A percentile compares a stretch with the other conserved stretches of the same genome.
These are phyloP conservation scores for Echinosophora koreensis DNA, from an alignment of 306 rosid species.

Conservation along the genomic window DNA sequence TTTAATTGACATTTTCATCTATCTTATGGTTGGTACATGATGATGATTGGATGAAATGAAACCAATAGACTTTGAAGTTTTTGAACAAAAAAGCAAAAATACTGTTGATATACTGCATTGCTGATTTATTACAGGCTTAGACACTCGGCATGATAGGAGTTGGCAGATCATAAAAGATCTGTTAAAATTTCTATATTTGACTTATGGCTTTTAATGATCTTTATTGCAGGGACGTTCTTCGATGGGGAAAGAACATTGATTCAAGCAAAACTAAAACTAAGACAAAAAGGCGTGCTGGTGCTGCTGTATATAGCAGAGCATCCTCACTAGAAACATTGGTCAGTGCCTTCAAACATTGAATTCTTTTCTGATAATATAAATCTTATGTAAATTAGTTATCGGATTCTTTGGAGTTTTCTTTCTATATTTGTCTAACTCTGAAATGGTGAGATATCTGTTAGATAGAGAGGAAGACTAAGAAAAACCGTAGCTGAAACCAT, in stretches of 20 bases:
- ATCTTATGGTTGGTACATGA: conserved; percentile 18
- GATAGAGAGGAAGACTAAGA: neutral
- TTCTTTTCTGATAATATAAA: conserved; percentile 29
- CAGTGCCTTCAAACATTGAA: conserved; percentile 50
- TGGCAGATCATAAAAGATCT: conserved; percentile 18
- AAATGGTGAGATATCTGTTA: conserved; percentile 1
- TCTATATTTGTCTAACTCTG: conserved; percentile 35
- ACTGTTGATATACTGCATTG: neutral
- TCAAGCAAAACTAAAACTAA: conserved; percentile 85
- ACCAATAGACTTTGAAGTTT: conserved; percentile 13
- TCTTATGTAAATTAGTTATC: conserved; percentile 2
- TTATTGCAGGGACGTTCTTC: conserved; percentile 79
- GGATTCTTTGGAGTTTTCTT: conserved; percentile 33
- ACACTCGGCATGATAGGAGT: conserved; percentile 26
- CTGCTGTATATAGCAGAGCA: conserved; percentile 89
- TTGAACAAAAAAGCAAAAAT: neutral
- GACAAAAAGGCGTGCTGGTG: conserved; percentile 87
- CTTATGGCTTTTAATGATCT: conserved; percentile 34
- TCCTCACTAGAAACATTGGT: conserved; percentile 93
- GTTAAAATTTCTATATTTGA: conserved; percentile 14
- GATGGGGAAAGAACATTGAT: conserved; percentile 92
- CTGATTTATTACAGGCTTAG: conserved; percentile 18
- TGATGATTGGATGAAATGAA: conserved; percentile 28
- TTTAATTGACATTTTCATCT: neutral
- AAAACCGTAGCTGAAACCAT: too few species aligned